Evolutionary conservation across 495 filamentous ascomycete species (phyloP), one percentile per base, ranked within the genome.

Genomic region (Polyplosphaeria fusca): DNA sequence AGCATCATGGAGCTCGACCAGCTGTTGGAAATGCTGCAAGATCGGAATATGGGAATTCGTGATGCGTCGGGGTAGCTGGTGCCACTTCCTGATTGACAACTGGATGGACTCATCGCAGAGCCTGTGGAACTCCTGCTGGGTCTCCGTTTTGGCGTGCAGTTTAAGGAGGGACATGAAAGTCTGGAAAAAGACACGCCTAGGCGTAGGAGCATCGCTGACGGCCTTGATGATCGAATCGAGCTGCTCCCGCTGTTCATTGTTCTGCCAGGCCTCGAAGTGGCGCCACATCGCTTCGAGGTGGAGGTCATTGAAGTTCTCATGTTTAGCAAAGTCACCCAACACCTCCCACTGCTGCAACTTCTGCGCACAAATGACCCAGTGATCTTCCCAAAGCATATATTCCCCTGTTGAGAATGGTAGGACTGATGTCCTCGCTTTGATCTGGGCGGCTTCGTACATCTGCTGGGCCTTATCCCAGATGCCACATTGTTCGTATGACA

Each of bases 311-410:
- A 94, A 85, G 63, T 97, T 99, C 65, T 99, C 94, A 55, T 97
- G 92, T 70, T 97, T 97, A n/a, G 94, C 91, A 60, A 95, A 97
- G 59, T 99, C 94, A 49, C 85, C 87, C 24, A 99, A 72, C 51
- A 99, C 87, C 50, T 99, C 94, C 94, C 94, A 99, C 61, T 97
- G 94, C 68, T 99, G 94, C 32, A 99, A 80, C 74, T 97, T 99
- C 72, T 97, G 89, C 2, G 92, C 93, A 67, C 94, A 97, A 37
- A 94, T 79, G 28, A 97, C 81, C 94, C 94, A 99, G 61, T 99
- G 94, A 70, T 99, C 94, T 72, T 99, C 94, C 94, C 94, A 99
- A 0, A 99, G 79, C 82, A 93, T 95, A 68, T 99, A 99, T 73
- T 99, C 94, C 13, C 84, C 89, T 61, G 94, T 87, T 1, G 93